Conservation (phyloP, 2,329 filamentous ascomycete species). For the Colletotrichum graminicola region DNA sequence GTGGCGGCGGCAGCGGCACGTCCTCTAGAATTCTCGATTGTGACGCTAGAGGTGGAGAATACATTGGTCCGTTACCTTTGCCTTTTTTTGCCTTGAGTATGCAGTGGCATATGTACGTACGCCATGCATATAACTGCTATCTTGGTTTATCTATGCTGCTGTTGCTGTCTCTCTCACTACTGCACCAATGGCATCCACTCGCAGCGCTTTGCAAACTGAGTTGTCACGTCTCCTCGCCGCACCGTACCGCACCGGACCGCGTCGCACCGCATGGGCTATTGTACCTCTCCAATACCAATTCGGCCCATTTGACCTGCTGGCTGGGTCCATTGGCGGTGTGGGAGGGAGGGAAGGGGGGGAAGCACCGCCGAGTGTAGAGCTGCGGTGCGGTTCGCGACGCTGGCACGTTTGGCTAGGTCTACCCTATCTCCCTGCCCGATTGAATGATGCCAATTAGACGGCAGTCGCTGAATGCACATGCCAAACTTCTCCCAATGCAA, state of each 20-base stretch:
- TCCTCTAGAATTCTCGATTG: conserved; percentile 19
- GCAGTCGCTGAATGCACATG: conserved; percentile 8
- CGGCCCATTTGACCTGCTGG: neutral
- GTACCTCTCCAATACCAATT: neutral
- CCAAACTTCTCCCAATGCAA: conserved; percentile 2
- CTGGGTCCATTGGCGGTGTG: conserved; percentile 34
- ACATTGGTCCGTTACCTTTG: neutral
- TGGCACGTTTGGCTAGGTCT: conserved; percentile 6
- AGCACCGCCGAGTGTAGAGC: neutral
- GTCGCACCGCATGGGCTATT: conserved; percentile 17
- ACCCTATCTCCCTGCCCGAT: neutral
- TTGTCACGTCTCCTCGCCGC: conserved; percentile 4
- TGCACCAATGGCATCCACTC: neutral
- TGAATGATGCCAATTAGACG: neutral
- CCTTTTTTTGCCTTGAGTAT: neutral
- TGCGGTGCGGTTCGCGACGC: conserved; percentile 3
- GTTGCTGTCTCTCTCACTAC: conserved; percentile 7
- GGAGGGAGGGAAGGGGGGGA: neutral
- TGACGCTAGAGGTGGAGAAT: neutral
- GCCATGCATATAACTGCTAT: conserved; percentile 29
- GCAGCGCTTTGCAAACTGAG: conserved; percentile 8
- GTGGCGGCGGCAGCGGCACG: conserved; percentile 21
- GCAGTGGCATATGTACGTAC: neutral
- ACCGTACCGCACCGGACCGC: conserved; percentile 22
- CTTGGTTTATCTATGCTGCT: conserved; percentile 7